Conservation (phyloP, 139 green algal genomes). For the Haematococcus lacustris region DNA sequence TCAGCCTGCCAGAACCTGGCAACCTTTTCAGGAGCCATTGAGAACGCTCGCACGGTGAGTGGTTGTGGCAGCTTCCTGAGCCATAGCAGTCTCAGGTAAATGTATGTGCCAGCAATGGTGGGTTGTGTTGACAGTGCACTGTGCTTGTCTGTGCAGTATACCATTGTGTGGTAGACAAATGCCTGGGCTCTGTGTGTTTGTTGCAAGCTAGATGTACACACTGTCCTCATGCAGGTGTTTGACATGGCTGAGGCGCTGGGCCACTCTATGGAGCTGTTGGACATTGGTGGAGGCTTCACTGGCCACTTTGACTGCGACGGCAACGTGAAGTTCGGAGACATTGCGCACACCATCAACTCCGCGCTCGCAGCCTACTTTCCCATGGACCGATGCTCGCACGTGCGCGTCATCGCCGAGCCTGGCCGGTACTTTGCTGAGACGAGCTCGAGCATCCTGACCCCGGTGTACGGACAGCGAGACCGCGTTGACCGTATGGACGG, state of each 20-base stretch:
- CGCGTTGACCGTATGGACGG: conserved; percentile 19
- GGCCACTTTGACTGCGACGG: conserved; percentile 55
- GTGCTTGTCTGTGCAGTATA: too few relatives aligned
- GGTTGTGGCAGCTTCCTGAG: not conserved
- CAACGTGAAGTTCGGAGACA: conserved; percentile 65
- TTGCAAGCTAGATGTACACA: too few relatives aligned
- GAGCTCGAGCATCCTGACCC: conserved; percentile 62
- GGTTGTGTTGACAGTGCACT: not conserved
- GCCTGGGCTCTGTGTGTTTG: not conserved
- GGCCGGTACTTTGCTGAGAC: conserved; percentile 96
- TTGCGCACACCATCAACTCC: conserved; percentile 75
- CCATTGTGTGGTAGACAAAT: too few relatives aligned
- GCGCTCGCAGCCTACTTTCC: conserved; percentile 85
- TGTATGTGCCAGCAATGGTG: too few relatives aligned
- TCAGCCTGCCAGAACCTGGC: conserved; percentile 72
- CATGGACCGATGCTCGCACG: conserved; percentile 34
- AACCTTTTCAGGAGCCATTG: conserved; percentile 71
- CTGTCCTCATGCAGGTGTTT: conserved; percentile 69
- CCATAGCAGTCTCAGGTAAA: too few relatives aligned
- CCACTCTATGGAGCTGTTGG: conserved; percentile 82
- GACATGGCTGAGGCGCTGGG: conserved; percentile 64
- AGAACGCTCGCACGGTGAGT: conserved; percentile 30
- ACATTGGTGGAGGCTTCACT: conserved; percentile 94
- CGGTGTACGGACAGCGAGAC: conserved; percentile 76
- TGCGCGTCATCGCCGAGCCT: conserved; percentile 90